Conservation (phyloP, 2,329 filamentous ascomycete species). For the Fusarium anthophilum region DNA sequence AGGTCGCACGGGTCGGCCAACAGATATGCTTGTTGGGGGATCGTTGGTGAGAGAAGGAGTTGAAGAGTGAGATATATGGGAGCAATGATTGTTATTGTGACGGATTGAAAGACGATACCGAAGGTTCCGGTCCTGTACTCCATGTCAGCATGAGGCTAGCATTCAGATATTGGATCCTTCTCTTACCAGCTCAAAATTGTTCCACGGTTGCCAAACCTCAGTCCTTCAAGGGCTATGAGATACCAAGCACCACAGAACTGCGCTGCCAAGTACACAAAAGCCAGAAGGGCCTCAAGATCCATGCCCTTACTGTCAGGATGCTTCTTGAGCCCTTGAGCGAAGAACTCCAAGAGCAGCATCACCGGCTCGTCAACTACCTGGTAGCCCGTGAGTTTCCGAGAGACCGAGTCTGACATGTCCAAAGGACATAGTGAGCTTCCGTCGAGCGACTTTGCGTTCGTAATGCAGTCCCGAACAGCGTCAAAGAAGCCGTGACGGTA, state of each 20-base stretch:
- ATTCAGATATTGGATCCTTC: not conserved
- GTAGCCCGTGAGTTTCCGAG: not conserved
- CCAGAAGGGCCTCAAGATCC: slow-evolving; percentile 23
- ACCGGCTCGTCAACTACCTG: slow-evolving; percentile 5
- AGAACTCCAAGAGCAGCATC: slow-evolving; percentile 29
- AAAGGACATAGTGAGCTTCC: slow-evolving; percentile 1
- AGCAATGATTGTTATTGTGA: slow-evolving; percentile 34
- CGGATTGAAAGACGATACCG: slow-evolving; percentile 30
- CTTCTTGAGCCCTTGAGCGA: slow-evolving; percentile 26
- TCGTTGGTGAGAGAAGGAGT: slow-evolving; percentile 18
- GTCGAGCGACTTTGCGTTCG: not conserved
- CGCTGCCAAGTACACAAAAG: slow-evolving; percentile 31
- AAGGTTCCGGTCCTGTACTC: slow-evolving; percentile 26
- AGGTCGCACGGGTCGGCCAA: slow-evolving; percentile 26
- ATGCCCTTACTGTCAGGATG: not conserved
- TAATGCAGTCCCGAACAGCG: slow-evolving; percentile 15
- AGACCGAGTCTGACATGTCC: slow-evolving; percentile 15
- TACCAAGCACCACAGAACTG: slow-evolving; percentile 38
- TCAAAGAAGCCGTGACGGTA: slow-evolving; percentile 31
- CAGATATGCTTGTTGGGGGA: not conserved
- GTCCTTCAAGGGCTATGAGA: slow-evolving; percentile 25
- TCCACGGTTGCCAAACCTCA: slow-evolving; percentile 23
- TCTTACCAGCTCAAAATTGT: slow-evolving; percentile 30
- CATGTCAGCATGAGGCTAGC: not conserved
- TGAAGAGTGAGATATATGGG: slow-evolving; percentile 32